phyloP scores from a whole-genome alignment of 1,139 yeast species.

The Blastobotrys arbuscula region DNA sequence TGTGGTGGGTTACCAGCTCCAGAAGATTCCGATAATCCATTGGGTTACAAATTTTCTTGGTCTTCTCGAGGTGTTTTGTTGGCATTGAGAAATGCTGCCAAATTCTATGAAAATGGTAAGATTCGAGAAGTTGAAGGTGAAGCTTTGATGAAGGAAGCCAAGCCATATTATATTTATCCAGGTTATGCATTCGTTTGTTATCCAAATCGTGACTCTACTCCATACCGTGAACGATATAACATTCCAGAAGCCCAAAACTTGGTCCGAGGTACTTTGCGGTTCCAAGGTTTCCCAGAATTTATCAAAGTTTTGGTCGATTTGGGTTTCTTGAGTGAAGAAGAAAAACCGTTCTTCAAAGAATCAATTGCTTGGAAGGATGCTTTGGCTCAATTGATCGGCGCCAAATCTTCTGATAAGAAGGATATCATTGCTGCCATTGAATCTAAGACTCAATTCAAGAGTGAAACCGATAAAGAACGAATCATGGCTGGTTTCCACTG shows the following conservation, averaged over 20 bases:
- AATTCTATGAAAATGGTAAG: conserved; percentile 81
- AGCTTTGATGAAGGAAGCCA: conserved; percentile 91
- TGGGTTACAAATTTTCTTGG: conserved; percentile 99
- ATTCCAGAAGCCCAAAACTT: conserved; percentile 98
- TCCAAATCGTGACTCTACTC: conserved; percentile 97
- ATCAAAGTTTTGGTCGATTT: conserved; percentile 91
- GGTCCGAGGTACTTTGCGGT: conserved; percentile 94
- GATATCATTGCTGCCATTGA: conserved; percentile 74
- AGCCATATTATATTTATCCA: conserved; percentile 92
- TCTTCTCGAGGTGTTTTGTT: conserved; percentile 95
- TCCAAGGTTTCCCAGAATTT: conserved; percentile 98
- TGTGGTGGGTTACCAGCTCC: conserved; percentile 99
- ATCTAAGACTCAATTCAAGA: conserved; percentile 73
- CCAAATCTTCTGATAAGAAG: conserved; percentile 59
- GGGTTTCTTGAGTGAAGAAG: conserved; percentile 82
- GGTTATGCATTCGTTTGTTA: conserved; percentile 93
- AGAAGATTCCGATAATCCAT: conserved; percentile 93
- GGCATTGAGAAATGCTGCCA: conserved; percentile 91
- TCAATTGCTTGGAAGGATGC: conserved; percentile 87
- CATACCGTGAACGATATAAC: conserved; percentile 82
- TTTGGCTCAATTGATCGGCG: conserved; percentile 66
- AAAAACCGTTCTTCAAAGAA: conserved; percentile 50
- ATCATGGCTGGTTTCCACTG: conserved; percentile 85
- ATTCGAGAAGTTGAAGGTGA: conserved; percentile 76
- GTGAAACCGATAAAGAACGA: conserved; percentile 76